phyloP scores from a whole-genome alignment of 495 filamentous ascomycete species.

The Podospora bellae-mahoneyi region DNA sequence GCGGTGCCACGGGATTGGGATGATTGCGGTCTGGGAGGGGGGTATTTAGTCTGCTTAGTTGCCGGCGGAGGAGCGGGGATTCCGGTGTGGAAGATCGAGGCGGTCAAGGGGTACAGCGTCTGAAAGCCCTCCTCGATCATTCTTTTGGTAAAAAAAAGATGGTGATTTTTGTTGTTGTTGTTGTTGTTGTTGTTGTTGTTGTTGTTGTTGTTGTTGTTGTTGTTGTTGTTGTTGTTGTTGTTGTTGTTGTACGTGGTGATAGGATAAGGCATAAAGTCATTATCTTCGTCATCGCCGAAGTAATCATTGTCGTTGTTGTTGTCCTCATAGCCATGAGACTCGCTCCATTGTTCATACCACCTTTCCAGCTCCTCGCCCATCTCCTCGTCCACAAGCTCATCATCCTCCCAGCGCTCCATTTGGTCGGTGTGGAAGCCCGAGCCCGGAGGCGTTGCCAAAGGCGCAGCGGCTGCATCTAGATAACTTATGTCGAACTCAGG shows the following conservation, averaged over 20 bases:
- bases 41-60: neutral
- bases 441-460: neutral
- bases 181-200: neutral
- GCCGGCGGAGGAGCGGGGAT: neutral
- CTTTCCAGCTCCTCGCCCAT: neutral
- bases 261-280: neutral
- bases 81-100: neutral
- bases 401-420: neutral
- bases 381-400: neutral
- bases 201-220: neutral
- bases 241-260: neutral
- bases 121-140: neutral
- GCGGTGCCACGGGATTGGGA: neutral
- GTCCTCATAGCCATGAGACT: neutral
- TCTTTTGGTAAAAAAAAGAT: neutral
- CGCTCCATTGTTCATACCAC: neutral
- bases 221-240: neutral
- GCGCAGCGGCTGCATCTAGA: neutral
- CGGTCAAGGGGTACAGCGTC: neutral
- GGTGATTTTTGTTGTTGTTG: neutral
- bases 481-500: neutral
- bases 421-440: neutral
- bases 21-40: neutral
- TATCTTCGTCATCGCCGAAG: neutral
- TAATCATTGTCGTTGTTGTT: neutral